phyloP scores from a whole-genome alignment of 106 monocot species.

The Amphibolis antarctica region DNA sequence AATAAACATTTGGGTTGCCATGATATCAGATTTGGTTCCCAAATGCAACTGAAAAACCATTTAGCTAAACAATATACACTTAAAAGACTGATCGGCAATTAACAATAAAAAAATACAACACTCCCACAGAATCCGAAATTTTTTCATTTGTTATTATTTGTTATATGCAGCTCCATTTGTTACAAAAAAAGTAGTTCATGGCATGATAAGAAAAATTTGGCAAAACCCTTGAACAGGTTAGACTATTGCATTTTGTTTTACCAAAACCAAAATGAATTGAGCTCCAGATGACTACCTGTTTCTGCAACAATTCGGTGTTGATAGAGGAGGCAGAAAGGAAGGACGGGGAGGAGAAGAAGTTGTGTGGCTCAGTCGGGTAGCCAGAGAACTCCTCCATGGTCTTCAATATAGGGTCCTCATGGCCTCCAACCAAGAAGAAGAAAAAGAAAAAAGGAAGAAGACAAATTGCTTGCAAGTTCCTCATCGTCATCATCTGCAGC shows the following conservation, averaged over 20 bases:
- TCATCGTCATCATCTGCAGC: too few relatives aligned
- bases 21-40: too few relatives aligned
- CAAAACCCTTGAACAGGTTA: background rate
- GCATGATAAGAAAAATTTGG: background rate
- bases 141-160: background rate
- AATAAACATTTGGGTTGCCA: too few relatives aligned
- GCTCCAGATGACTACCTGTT: constrained; percentile 20
- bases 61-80: too few relatives aligned
- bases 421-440: background rate
- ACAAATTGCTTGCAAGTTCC: too few relatives aligned
- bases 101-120: too few relatives aligned
- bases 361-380: constrained; percentile 16
- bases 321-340: constrained; percentile 17
- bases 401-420: constrained; percentile 28
- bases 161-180: background rate
- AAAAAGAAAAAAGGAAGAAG: background rate
- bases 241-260: too few relatives aligned
- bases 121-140: background rate
- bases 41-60: background rate
- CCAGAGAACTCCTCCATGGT: constrained; percentile 73
- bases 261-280: background rate
- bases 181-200: background rate
- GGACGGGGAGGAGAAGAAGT: constrained; percentile 5
- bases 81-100: too few relatives aligned
- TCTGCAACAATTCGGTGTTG: constrained; percentile 36